Percentiles rank a stretch among this genome's conserved stretches.
These are phyloP conservation scores for Daldinia decipiens DNA, from an alignment of 495 filamentous ascomycete genomes.

Conservation along the genomic window DNA sequence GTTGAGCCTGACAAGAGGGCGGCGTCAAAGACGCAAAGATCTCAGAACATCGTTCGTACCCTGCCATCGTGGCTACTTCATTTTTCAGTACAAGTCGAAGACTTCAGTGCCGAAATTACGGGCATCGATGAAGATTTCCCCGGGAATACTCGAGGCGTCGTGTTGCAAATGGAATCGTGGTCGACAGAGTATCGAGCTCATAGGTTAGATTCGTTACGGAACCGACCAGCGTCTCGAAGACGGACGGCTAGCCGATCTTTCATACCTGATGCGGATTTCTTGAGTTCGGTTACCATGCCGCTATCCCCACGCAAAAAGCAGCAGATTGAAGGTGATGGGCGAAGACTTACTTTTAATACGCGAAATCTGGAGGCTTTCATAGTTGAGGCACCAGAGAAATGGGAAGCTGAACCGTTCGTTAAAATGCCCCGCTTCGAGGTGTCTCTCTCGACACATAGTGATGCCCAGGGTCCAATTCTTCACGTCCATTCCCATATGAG, in stretches of 20 bases:
- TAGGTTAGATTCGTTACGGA: slow-evolving; percentile 66
- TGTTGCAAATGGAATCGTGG: slow-evolving; percentile 89
- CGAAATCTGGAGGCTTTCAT: slow-evolving; percentile 88
- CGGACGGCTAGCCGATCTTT: slow-evolving; percentile 68
- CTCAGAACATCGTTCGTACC: slow-evolving; percentile 76
- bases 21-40: slow-evolving; percentile 57
- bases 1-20: slow-evolving; percentile 70
- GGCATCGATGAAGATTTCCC: slow-evolving; percentile 86
- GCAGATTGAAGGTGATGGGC: slow-evolving; percentile 76
- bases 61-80: slow-evolving; percentile 86
- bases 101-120: slow-evolving; percentile 90
- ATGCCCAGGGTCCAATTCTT: slow-evolving; percentile 84
- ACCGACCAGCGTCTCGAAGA: slow-evolving; percentile 62
- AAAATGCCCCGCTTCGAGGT: slow-evolving; percentile 88
- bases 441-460: slow-evolving; percentile 83
- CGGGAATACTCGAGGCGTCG: slow-evolving; percentile 78
- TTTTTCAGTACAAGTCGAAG: slow-evolving; percentile 84
- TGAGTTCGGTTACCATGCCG: slow-evolving; percentile 67
- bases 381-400: slow-evolving; percentile 83
- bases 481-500: slow-evolving; percentile 85
- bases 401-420: slow-evolving; percentile 87
- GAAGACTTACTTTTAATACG: slow-evolving; percentile 81
- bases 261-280: slow-evolving; percentile 65
- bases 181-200: slow-evolving; percentile 89
- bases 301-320: slow-evolving; percentile 68